Evolutionary conservation across 179 eudicot genomes (phyloP), one percentile per base, ranked within the genome.

Genomic region (Beta lomatogona): DNA sequence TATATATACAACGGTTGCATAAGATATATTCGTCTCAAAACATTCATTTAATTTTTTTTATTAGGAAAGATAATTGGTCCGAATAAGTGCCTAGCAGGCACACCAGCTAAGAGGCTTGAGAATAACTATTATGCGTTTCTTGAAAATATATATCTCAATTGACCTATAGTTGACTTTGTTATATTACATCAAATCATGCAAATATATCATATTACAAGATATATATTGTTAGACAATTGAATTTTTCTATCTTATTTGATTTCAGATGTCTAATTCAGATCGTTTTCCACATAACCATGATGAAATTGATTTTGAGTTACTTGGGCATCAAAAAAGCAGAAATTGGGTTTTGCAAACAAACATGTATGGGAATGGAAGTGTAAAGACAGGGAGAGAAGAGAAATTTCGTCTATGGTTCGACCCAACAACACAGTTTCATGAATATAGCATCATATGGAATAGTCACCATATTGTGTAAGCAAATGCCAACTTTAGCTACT

Each of bases 341-440:
- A 91, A 87, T 21, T 96, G 99, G 99, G 85, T 91, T 13, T 81
- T 93, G 25, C 98, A 95, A 77, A 95, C 99, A 15, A 95, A 95
- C 83, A 82, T 95, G 73, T 95, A 95, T 75, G 99, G 99, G 36
- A 94, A 95, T 86, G 99, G 98, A 82, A 95, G 98, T 83, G 91
- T 89, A 0, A 82, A 76, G 1, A 91, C 92, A 0, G 99, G 97
- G 7, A 88, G 98, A 84, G 99, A 95, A 22, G 99, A 95, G 87
- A 95, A 94, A 66, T 86, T 92, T 71, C 89, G 90, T 22, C 90
- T 94, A 15, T 95, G 99, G 98, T 95, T 95, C 81, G 97, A 95
- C 71, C 98, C 98, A 6, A 91, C 98, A 11, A 73, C 81, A 6
- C 83, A 89, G 2, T 94, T 88, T 73, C 99, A 94, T 83, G 88